Evolutionary conservation across 345 rosid genomes (phyloP).

Genomic region (Abelmoschus esculentus): DNA sequence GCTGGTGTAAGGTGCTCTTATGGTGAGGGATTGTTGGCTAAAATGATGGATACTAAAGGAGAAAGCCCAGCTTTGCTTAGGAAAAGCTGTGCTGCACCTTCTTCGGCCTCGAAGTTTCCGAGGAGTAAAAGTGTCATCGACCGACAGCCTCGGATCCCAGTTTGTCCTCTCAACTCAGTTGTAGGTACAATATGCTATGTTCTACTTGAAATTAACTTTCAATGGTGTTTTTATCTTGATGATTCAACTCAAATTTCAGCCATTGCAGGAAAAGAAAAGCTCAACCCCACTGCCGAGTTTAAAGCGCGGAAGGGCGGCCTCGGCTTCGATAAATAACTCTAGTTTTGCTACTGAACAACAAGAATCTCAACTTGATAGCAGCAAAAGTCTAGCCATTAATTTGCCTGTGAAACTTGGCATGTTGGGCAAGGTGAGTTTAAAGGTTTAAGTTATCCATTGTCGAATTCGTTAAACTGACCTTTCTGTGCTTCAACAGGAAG

Average conservation of each 20-base stretch:
- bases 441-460: neutral
- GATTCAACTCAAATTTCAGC: neutral
- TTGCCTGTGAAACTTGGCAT: slow-evolving; percentile 59
- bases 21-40: slow-evolving; percentile 67
- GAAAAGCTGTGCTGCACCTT: slow-evolving; percentile 66
- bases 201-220: neutral
- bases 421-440: slow-evolving; percentile 51
- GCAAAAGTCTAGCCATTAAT: slow-evolving; percentile 21
- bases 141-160: slow-evolving; percentile 44
- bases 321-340: slow-evolving; percentile 28
- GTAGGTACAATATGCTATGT: slow-evolving; percentile 49
- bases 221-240: neutral
- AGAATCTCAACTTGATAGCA: slow-evolving; percentile 26
- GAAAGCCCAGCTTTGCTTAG: slow-evolving; percentile 59
- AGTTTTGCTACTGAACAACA: slow-evolving; percentile 14
- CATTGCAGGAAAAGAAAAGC: slow-evolving; percentile 46
- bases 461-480: neutral
- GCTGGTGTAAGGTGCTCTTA: slow-evolving; percentile 50
- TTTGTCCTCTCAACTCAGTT: slow-evolving; percentile 66
- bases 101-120: slow-evolving; percentile 52
- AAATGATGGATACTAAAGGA: slow-evolving; percentile 45
- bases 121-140: slow-evolving; percentile 76
- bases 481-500: slow-evolving; percentile 66
- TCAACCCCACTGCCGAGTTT: slow-evolving; percentile 41
- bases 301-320: slow-evolving; percentile 27